Base-by-base conservation (phyloP, 352 stramenopile species). In the Globisporangium canariense region DNA sequence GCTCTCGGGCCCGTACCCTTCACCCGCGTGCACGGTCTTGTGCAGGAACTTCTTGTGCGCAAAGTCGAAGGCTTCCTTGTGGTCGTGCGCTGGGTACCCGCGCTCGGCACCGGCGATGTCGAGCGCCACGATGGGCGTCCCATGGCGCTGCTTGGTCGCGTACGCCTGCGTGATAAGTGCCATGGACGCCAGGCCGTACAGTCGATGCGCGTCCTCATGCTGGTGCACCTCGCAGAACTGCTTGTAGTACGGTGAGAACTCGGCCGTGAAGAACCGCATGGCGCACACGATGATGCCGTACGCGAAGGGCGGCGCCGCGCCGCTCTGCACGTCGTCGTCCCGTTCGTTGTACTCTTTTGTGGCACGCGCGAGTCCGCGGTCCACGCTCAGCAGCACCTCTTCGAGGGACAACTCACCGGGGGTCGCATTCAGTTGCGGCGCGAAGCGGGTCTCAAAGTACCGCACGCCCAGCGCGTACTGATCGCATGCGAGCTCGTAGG, bases 241-340 rank as follows among this genome's bases (percentile, higher is more conserved):
- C 61, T 81, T 58, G 63, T 94, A 96, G 73, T 96, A 97, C 22
- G 86, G 86, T 40, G 80, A 81, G 61, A 94, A 92, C 3, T 71
- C 74, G n/a, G 72, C 62, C 7, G 86, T 86, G 71, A 97, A 97
- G 72, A 90, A 93, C 46, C 89, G 76, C 89, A 97, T 97, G 10
- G 86, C 89, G 58, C 89, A 97, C 32, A 91, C 85, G 58, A 97
- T 96, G 59, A 97, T 94, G 58, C 89, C 85, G 50, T 94, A 97
- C 22, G 75, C 79, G 72, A 89, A 94, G 3, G 36, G 67, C 3
- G 88, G 89, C 10, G 85, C 88, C 18, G 79, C 61, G 13, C 76
- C 83, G 32, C 62, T 79, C 16, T 66, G 59, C 22, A 87, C 79
- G 46, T 91, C 73, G 2, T 56, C 51, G 59, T 90, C 79, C 14